phyloP scores from a whole-genome alignment of 2,329 filamentous ascomycete species.

The Sclerotinia trifoliorum region DNA sequence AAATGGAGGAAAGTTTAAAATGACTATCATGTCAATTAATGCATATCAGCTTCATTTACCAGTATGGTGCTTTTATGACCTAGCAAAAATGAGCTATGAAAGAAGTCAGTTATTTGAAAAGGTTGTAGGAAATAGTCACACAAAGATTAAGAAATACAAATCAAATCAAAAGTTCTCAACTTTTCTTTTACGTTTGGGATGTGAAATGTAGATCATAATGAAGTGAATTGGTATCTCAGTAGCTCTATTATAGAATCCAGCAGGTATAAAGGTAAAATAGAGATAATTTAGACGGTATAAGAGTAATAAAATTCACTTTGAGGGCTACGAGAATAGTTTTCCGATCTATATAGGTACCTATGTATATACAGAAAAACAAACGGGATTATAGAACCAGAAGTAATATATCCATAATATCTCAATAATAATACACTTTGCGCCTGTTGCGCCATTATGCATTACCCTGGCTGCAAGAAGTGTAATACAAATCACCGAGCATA shows the following conservation, averaged over 20 bases:
- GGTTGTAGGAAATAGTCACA: conserved; percentile 10
- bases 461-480: not conserved
- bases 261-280: too few species aligned
- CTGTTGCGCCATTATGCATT: not conserved
- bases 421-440: not conserved
- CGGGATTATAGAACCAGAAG: not conserved
- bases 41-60: conserved; percentile 15
- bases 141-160: conserved; percentile 2
- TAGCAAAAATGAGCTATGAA: conserved; percentile 2
- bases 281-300: too few species aligned
- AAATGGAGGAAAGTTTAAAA: not conserved
- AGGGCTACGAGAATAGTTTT: too few species aligned
- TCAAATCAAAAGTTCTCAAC: conserved; percentile 2
- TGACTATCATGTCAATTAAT: conserved; percentile 17
- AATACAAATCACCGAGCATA: not conserved
- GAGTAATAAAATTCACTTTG: too few species aligned
- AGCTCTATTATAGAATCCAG: too few species aligned
- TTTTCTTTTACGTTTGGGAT: not conserved
- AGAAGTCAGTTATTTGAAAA: conserved; percentile 6
- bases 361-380: not conserved
- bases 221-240: not conserved
- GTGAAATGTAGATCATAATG: not conserved
- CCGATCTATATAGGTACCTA: not conserved
- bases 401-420: not conserved
- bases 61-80: not conserved